phyloP scores from a whole-genome alignment of 331 rosid genomes.

The Arachis monticola region DNA sequence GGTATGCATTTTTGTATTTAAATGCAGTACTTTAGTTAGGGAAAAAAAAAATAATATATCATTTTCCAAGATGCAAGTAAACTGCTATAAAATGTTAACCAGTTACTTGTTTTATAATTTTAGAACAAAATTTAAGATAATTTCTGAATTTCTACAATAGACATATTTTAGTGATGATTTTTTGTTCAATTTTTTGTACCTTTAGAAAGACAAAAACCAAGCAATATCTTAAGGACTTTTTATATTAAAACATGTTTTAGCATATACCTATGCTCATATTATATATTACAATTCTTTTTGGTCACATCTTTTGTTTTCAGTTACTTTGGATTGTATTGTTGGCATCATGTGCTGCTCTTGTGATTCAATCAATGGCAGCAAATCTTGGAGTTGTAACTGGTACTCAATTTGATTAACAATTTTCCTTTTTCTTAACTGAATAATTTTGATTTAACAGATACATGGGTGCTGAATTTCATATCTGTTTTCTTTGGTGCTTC shows the following conservation, averaged over 20 bases:
- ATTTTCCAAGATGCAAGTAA: too few species aligned
- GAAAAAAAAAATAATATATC: too few species aligned
- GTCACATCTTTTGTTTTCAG: conserved; percentile 42
- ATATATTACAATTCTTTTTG: not conserved
- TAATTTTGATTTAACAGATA: not conserved
- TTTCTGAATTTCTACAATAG: too few species aligned
- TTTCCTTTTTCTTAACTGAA: not conserved
- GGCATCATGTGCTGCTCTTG: conserved; percentile 83
- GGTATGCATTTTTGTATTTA: conserved; percentile 49
- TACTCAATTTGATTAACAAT: conserved; percentile 25
- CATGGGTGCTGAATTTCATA: not conserved
- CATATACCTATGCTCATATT: not conserved
- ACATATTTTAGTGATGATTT: not conserved
- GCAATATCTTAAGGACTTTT: not conserved
- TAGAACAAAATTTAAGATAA: too few species aligned
- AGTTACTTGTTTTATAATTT: too few species aligned
- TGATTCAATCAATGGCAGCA: conserved; percentile 84
- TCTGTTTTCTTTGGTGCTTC: conserved; percentile 28
- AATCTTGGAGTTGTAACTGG: conserved; percentile 94
- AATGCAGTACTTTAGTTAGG: too few species aligned
- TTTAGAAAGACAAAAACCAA: too few species aligned
- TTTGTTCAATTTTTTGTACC: too few species aligned
- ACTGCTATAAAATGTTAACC: too few species aligned
- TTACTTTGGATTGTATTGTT: conserved; percentile 86
- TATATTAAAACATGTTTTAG: not conserved